Evolutionary conservation across 768 basidiomycete genomes (phyloP).

Genomic region (Macrolepiota fuliginosa): DNA sequence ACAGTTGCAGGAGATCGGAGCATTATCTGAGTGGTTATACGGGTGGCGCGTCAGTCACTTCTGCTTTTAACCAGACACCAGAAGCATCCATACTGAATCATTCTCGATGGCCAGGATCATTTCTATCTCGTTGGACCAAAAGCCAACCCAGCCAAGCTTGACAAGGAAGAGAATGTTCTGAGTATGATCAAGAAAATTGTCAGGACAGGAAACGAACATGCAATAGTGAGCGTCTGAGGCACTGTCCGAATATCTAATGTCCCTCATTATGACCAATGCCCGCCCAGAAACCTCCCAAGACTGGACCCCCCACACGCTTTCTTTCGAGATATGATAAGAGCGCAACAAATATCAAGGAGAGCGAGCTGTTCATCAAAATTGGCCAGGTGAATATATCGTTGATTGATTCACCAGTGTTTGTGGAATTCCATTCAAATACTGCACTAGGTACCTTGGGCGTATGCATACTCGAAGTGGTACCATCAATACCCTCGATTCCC

Average conservation of each 20-base stretch:
- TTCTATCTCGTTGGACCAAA: constrained; percentile 48
- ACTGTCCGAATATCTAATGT: background rate
- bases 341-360: constrained; percentile 59
- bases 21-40: constrained; percentile 33
- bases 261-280: constrained; percentile 4
- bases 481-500: constrained; percentile 57
- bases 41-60: constrained; percentile 39
- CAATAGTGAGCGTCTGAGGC: constrained; percentile 26
- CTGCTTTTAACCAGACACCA: background rate
- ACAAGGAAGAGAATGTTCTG: constrained; percentile 28
- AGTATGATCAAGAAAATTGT: constrained; percentile 49
- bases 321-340: constrained; percentile 56
- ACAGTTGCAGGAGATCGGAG: constrained; percentile 26
- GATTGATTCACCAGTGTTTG: too few species aligned
- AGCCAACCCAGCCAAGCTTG: constrained; percentile 42
- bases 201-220: constrained; percentile 37
- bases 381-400: constrained; percentile 20
- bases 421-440: too few species aligned
- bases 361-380: constrained; percentile 42
- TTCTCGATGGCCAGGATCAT: constrained; percentile 36
- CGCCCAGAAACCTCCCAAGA: constrained; percentile 17
- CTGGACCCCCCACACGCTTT: constrained; percentile 40
- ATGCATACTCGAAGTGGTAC: constrained; percentile 52
- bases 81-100: too few species aligned
- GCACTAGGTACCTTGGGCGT: constrained; percentile 57